Evolutionary conservation across 441 rosid genomes (phyloP).

Genomic region (Melastoma candidum): DNA sequence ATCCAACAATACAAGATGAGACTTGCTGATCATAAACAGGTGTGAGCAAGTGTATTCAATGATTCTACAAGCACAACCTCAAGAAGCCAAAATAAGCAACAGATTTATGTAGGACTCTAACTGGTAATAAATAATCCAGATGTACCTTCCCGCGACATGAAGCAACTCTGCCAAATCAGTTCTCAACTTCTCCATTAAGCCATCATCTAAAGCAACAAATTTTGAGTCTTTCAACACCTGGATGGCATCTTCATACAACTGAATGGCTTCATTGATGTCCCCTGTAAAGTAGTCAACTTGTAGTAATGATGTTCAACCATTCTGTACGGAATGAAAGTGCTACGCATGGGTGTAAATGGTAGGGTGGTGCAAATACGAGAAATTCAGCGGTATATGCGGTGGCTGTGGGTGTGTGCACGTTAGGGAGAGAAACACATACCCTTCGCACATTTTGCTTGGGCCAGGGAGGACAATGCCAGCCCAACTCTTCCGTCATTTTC

Average conservation of each 20-base stretch:
- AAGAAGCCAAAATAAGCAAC: neutral
- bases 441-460: slow-evolving; percentile 63
- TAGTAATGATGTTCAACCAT: neutral
- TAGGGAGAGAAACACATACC: slow-evolving; percentile 28
- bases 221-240: slow-evolving; percentile 52
- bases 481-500: slow-evolving; percentile 75
- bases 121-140: neutral
- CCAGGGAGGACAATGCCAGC: slow-evolving; percentile 74
- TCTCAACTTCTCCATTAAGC: slow-evolving; percentile 63
- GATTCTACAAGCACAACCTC: neutral
- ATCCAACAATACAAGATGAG: too few relatives aligned
- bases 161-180: slow-evolving; percentile 85
- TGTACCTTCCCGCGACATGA: slow-evolving; percentile 68
- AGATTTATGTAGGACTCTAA: neutral
- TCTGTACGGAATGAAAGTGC: neutral
- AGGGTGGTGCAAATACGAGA: too few relatives aligned
- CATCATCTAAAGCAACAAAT: slow-evolving; percentile 46
- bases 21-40: too few relatives aligned
- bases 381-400: neutral
- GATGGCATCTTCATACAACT: slow-evolving; percentile 51
- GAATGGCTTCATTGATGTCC: slow-evolving; percentile 54
- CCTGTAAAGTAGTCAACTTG: slow-evolving; percentile 32
- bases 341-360: neutral
- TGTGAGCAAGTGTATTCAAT: too few relatives aligned
- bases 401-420: neutral